These are phyloP conservation scores for Auriscalpium vulgare DNA, from an alignment of 768 basidiomycete species.

Conservation along the genomic window DNA sequence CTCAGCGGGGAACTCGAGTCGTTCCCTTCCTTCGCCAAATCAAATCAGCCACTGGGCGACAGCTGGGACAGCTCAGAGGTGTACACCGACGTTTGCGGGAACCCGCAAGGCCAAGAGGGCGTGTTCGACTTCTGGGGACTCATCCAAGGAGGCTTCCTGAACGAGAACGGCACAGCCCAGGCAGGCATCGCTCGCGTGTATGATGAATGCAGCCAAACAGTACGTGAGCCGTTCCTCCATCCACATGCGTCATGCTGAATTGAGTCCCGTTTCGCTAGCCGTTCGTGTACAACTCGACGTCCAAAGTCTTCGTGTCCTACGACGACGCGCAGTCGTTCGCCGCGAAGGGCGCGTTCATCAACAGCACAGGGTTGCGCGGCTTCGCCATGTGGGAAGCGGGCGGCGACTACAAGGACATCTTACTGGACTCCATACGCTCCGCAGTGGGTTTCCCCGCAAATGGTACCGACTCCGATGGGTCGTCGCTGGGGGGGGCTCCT, in stretches of 20 bases:
- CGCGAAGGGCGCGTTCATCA: conserved; percentile 56
- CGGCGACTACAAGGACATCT: conserved; percentile 52
- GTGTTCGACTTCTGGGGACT: conserved; percentile 59
- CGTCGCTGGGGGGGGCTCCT: no score
- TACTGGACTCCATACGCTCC: conserved; percentile 48
- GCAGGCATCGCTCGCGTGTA: conserved; percentile 45
- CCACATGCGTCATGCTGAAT: background rate
- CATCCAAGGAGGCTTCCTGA: conserved; percentile 47
- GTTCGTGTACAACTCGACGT: conserved; percentile 49
- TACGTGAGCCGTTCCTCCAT: conserved; percentile 27
- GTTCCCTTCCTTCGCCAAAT: conserved; percentile 42
- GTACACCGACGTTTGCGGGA: conserved; percentile 52
- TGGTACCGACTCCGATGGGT: no score
- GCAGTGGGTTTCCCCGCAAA: background rate
- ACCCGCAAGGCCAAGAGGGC: conserved; percentile 41
- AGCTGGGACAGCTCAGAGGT: conserved; percentile 43
- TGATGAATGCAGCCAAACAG: conserved; percentile 69
- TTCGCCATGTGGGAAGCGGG: conserved; percentile 71
- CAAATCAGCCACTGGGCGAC: conserved; percentile 41
- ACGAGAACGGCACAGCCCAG: conserved; percentile 28
- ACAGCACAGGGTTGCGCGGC: conserved; percentile 43
- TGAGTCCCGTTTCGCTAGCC: conserved; percentile 34
- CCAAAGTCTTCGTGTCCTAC: conserved; percentile 52
- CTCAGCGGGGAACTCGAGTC: conserved; percentile 26
- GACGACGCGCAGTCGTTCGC: conserved; percentile 53